Percentiles rank a stretch among this genome's conserved stretches.
phyloP scores from a whole-genome alignment of 2,329 filamentous ascomycete species.

The Trichoderma pleuroti region DNA sequence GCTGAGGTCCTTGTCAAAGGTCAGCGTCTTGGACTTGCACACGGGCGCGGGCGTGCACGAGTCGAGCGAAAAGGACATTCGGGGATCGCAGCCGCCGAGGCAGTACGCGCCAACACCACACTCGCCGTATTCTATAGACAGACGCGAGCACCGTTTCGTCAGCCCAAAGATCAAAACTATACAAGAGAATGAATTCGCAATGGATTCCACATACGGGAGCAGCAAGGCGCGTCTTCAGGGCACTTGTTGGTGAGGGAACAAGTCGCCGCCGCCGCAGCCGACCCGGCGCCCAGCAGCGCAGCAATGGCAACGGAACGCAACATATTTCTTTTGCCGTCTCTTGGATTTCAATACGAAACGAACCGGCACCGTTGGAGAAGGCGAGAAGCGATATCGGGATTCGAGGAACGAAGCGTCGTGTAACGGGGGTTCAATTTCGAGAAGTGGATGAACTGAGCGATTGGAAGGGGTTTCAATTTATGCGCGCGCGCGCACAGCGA shows the following conservation, averaged over 20 bases:
- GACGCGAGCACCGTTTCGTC: not conserved
- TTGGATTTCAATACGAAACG: not conserved
- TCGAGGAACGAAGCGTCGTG: not conserved
- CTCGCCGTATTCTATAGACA: constrained; percentile 88
- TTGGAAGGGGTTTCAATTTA: not conserved
- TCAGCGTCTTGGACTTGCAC: constrained; percentile 72
- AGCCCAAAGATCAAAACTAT: not conserved
- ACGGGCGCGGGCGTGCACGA: constrained; percentile 81
- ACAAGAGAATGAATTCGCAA: not conserved
- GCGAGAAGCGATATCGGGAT: not conserved
- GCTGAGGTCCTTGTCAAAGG: constrained; percentile 66
- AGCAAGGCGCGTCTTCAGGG: constrained; percentile 70
- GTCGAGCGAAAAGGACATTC: constrained; percentile 76
- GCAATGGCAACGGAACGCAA: constrained; percentile 31
- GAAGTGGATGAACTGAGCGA: not conserved
- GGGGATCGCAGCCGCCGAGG: constrained; percentile 89
- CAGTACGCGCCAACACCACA: constrained; percentile 95
- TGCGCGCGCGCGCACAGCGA: not conserved
- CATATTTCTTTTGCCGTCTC: constrained; percentile 25
- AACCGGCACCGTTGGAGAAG: not conserved
- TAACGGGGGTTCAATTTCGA: not conserved
- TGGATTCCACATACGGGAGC: constrained; percentile 62
- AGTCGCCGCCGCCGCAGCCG: constrained; percentile 32
- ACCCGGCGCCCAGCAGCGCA: constrained; percentile 33
- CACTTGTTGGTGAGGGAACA: constrained; percentile 59